Conservation (phyloP, 176 grass and related monocot genomes). For the Zea luxurians region DNA sequence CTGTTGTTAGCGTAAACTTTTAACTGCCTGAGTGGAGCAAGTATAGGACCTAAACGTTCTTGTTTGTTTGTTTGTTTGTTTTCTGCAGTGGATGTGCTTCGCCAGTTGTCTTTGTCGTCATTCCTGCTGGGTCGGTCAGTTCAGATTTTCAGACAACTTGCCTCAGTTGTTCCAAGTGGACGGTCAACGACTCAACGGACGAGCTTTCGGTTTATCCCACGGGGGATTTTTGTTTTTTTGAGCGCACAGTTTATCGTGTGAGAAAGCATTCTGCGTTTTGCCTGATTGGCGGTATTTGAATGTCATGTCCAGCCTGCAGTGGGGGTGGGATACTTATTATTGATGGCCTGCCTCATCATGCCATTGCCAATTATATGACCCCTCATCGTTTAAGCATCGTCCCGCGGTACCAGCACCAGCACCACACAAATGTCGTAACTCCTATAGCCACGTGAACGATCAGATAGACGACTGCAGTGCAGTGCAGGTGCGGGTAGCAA, state of each 20-base stretch:
- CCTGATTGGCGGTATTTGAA: not conserved
- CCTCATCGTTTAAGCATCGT: not conserved
- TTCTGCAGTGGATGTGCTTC: not conserved
- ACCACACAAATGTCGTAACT: not conserved
- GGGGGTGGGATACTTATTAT: too few species aligned
- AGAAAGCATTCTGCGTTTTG: not conserved
- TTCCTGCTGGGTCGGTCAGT: not conserved
- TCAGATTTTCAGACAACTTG: slow-evolving; percentile 10
- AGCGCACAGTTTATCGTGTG: not conserved
- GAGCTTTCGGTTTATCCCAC: not conserved
- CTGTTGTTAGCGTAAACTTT: too few species aligned
- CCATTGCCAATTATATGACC: not conserved
- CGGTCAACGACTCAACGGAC: not conserved
- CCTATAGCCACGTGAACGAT: not conserved
- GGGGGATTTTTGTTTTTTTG: too few species aligned
- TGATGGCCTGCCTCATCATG: too few species aligned
- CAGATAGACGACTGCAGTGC: not conserved
- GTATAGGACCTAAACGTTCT: too few species aligned
- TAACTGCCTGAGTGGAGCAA: too few species aligned
- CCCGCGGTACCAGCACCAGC: not conserved
- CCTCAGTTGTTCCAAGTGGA: not conserved
- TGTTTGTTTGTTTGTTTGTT: not conserved
- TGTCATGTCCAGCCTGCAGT: not conserved
- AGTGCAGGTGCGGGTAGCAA: not conserved
- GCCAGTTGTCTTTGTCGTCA: not conserved